Percentiles rank a stretch among this genome's conserved stretches.
Evolutionary conservation across 2,329 filamentous ascomycete species (phyloP).

Genomic region (Endothia cerciana): DNA sequence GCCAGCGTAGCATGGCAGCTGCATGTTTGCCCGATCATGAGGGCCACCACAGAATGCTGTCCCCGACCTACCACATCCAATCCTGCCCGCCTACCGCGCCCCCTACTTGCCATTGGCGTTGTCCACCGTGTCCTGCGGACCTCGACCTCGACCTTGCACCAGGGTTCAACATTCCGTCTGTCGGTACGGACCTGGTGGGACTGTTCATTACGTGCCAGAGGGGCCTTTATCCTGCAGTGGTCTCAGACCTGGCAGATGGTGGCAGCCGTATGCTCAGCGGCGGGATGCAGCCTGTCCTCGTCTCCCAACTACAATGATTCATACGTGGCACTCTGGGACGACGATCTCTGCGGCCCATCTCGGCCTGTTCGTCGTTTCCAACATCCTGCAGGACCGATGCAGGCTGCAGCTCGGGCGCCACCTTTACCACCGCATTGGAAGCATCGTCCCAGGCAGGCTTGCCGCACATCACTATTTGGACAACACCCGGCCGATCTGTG

Average conservation of each 20-base stretch:
- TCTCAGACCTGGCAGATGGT: too few species aligned
- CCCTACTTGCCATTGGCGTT: neutral
- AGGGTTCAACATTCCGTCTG: neutral
- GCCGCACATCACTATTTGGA: neutral
- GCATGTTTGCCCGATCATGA: constrained; percentile 10
- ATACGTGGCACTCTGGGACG: neutral
- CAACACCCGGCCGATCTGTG: neutral
- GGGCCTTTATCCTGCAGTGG: too few species aligned
- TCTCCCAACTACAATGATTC: neutral
- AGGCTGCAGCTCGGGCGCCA: neutral
- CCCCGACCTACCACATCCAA: neutral
- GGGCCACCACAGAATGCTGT: neutral
- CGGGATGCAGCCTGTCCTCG: neutral
- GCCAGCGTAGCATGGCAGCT: constrained; percentile 8
- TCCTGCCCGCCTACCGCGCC: neutral
- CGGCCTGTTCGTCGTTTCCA: neutral
- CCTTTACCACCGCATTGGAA: neutral
- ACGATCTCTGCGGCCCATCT: neutral
- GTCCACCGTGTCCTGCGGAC: neutral
- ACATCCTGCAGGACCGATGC: neutral
- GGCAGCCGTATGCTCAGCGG: neutral
- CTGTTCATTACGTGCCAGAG: neutral
- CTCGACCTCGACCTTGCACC: neutral
- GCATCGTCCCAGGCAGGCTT: neutral
- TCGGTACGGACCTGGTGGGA: neutral